Evolutionary conservation across 768 basidiomycete genomes (phyloP).

Genomic region (Tulasnella sp.): DNA sequence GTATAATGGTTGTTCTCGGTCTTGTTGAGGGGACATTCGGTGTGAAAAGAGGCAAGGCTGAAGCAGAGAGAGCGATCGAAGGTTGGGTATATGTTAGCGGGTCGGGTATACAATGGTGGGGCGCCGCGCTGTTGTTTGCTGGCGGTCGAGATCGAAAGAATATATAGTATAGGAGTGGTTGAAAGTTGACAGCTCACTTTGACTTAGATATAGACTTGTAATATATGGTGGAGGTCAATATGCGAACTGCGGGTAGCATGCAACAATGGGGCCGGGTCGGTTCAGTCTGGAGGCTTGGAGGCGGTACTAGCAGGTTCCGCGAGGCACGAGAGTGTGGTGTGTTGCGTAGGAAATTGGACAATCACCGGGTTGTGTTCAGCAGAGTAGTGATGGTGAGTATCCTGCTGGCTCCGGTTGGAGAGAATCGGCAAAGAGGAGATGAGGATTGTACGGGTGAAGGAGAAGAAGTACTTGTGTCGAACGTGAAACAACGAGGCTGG

Average conservation of each 20-base stretch:
- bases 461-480: too few relatives aligned
- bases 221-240: not conserved
- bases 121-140: not conserved
- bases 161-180: not conserved
- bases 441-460: too few relatives aligned
- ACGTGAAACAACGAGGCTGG: too few relatives aligned
- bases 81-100: not conserved
- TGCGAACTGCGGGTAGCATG: not conserved
- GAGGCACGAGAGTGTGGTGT: too few relatives aligned
- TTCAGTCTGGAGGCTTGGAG: not conserved
- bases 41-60: not conserved
- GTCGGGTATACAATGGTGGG: not conserved
- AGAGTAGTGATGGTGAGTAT: too few relatives aligned
- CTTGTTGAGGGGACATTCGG: slow-evolving; percentile 10
- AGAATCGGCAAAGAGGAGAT: too few relatives aligned
- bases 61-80: not conserved
- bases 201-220: not conserved
- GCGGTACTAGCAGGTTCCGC: not conserved
- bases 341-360: too few relatives aligned
- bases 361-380: too few relatives aligned
- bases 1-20: slow-evolving; percentile 16
- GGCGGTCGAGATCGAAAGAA: not conserved
- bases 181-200: not conserved
- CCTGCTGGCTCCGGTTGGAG: too few relatives aligned
- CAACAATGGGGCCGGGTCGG: not conserved